Base-by-base conservation (phyloP, 1,284 basidiomycete genomes). In the Ustanciosporium gigantosporum region DNA sequence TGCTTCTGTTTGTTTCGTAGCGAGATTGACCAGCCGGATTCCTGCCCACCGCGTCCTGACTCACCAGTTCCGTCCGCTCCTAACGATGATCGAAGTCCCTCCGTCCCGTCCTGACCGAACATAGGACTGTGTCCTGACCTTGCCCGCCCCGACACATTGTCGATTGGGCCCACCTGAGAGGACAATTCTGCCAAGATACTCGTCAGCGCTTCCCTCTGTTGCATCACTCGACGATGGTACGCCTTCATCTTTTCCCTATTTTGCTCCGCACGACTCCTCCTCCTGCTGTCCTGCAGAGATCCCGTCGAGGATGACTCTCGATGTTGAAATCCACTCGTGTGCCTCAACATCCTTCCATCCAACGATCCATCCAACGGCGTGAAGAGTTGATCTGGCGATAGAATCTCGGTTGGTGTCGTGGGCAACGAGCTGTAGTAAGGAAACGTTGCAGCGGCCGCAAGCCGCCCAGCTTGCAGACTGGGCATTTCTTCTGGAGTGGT, bases 171-270 rank as follows among this genome's bases (percentile, higher is more conserved):
- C 13, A 61, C 46, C 31, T 53, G 44, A n/a, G 44, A 25, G 8
- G 43, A 31, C 40, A 61, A 21, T 5, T 61, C 58, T 2, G 40
- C 37, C 2, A 61, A 51, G 13, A 55, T 36, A n/a, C 40, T 46
- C 16, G 46, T 36, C 14, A 61, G 50, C 14, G 51, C 46, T 15
- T 61, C 58, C 17, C 58, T n/a, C 25, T 61, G 58, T 37, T 61
- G 58, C 58, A 61, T 61, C 11, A 61, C 58, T 7, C 58, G 32
- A 15, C 47, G 25, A 32, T 61, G 58, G 27, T 61, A 61, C 5
- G 58, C 58, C 38, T 55, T 61, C 58, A 61, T 61, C 42, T 61
- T 61, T 39, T 55, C 51, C 21, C 58, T 50, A n/a, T 61, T 61
- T 37, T 55, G 58, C 34, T 61, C 58, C 8, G 51, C 58, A 3